Percentiles rank a stretch among this genome's conserved stretches.
Evolutionary conservation across 129 eudicot genomes (phyloP).

Genomic region (Apium graveolens): DNA sequence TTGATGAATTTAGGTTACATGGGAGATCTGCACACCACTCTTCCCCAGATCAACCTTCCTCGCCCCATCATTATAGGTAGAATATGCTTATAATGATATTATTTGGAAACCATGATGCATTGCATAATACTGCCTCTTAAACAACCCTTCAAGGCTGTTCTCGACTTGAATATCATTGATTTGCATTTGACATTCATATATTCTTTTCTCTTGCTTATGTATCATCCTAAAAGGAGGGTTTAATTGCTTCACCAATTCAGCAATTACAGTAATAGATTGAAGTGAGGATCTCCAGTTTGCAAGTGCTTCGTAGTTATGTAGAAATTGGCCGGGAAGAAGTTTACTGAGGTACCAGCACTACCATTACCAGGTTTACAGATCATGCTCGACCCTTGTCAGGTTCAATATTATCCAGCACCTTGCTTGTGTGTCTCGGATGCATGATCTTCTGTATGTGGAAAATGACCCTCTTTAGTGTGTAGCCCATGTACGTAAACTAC

Average conservation of each 20-base stretch:
- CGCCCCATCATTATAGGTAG: constrained; percentile 10
- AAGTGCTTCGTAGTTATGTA: constrained; percentile 5
- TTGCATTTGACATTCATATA: background rate
- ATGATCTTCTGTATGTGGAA: background rate
- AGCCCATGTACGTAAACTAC: constrained; percentile 18
- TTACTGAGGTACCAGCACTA: background rate
- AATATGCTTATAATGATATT: background rate
- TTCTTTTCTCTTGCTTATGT: background rate
- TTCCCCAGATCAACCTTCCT: constrained; percentile 13
- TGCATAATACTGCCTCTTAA: background rate
- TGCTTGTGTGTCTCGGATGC: background rate
- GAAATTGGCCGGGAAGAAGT: constrained; percentile 8
- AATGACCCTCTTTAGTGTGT: background rate
- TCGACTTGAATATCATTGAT: background rate
- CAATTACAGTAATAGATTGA: constrained; percentile 16
- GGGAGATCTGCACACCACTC: constrained; percentile 25
- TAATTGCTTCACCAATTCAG: constrained; percentile 21
- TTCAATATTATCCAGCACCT: background rate
- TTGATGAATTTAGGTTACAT: constrained; percentile 47
- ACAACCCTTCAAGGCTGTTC: background rate
- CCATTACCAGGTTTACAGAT: background rate
- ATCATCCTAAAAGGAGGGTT: constrained; percentile 31
- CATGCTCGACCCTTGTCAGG: background rate
- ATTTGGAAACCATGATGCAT: background rate
- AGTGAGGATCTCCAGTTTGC: constrained; percentile 6